Percentiles rank a stretch among this genome's conserved stretches.
Evolutionary conservation across 495 filamentous ascomycete species (phyloP).

Genomic region (Talaromyces ruber): DNA sequence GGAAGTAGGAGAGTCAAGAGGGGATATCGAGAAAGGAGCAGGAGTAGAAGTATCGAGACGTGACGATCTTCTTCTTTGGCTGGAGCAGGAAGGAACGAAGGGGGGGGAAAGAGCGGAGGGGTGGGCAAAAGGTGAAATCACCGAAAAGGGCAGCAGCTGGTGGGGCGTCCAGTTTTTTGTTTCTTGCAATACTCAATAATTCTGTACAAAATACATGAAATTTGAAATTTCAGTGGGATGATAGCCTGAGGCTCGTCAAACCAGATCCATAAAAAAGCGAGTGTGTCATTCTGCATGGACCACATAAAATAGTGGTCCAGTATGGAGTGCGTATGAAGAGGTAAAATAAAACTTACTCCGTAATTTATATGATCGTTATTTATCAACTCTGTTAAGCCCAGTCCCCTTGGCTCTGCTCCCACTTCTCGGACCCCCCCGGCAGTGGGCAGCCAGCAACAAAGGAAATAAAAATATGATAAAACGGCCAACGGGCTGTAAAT

Average conservation of each 20-base stretch:
- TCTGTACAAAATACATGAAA: not conserved
- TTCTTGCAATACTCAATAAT: not conserved
- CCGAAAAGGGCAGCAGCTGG: not conserved
- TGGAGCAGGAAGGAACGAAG: slow-evolving; percentile 1
- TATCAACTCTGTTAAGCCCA: not conserved
- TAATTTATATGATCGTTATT: not conserved
- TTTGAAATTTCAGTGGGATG: not conserved
- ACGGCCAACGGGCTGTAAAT: not conserved
- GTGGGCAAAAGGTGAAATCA: not conserved
- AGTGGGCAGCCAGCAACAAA: not conserved
- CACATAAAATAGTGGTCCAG: not conserved
- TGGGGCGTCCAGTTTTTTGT: not conserved
- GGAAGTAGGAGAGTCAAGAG: not conserved
- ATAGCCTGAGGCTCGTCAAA: not conserved
- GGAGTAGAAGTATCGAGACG: not conserved
- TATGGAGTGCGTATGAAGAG: not conserved
- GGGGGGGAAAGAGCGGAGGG: slow-evolving; percentile 1
- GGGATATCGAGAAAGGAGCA: not conserved
- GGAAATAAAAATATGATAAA: not conserved
- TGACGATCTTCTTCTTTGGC: slow-evolving; percentile 1
- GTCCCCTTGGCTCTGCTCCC: no score
- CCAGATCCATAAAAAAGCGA: not conserved
- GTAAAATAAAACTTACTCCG: not conserved
- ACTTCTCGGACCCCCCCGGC: no score
- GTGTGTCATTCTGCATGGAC: not conserved